Evolutionary conservation across 768 basidiomycete species (phyloP), one percentile per base, ranked within the genome.

Genomic region (Serpula lacrymans): DNA sequence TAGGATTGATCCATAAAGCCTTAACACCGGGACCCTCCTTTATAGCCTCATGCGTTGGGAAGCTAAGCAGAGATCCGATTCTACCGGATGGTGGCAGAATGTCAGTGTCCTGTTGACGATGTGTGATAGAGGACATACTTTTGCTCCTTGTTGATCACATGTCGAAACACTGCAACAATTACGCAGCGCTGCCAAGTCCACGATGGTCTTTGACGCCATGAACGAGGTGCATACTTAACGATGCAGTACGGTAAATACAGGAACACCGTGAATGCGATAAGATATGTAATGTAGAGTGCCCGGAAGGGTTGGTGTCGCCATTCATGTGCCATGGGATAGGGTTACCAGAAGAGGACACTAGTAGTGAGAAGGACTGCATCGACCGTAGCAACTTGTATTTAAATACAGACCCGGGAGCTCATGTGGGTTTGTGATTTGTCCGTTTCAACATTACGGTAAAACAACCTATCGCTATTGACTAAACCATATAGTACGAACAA

Each of bases 231-330:
- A n/a, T 43, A 45, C 20, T 24, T 20, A 9, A 57, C 25, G 33
- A 31, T 51, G 54, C 37, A 59, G 33, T 47, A 56, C 2, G 57
- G 57, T 12, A 56, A 28, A 25, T 54, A 45, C 5, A 56, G 37
- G 12, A 59, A 17, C 0, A 39, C 39, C 2, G 57, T 59, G 13
- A 47, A 47, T 4, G 51, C 18, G 28, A 42, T 32, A 13, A 51
- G 52, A 43, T 54, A 57, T 4, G 51, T 39, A 32, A 54, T 23
- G 32, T 54, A 52, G 13, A 57, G 45, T n/a, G n/a, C n/a, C 25
- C 32, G 32, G 39, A 47, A 37, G 37, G 39, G 37, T 40, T 44
- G 34, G 29, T 40, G 43, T 44, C 45, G 45, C 31, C 51, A 46
- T 36, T 32, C 29, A 32, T 41, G 27, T 25, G 31, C 45, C 43